phyloP scores from a whole-genome alignment of 2,329 filamentous ascomycete genomes.

The Colletotrichum sp. region DNA sequence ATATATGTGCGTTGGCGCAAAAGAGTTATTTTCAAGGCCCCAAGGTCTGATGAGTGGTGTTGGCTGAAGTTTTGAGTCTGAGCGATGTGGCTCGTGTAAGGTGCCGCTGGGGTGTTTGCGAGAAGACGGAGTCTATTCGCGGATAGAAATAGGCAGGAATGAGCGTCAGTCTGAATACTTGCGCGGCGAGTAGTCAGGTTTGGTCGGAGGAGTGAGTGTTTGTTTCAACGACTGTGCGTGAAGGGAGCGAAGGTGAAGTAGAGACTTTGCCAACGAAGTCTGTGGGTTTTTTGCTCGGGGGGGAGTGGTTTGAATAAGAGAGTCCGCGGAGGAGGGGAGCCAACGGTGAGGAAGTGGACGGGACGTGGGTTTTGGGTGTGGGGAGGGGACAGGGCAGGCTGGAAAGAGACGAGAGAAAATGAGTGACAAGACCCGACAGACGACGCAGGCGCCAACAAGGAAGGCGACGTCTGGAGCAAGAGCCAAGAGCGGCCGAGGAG shows the following conservation, averaged over 20 bases:
- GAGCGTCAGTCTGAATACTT: constrained; percentile 28
- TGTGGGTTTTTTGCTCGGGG: constrained; percentile 26
- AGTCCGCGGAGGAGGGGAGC: background rate
- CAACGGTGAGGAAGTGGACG: background rate
- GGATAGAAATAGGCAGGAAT: constrained; percentile 24
- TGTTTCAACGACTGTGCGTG: constrained; percentile 19
- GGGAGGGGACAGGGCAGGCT: background rate
- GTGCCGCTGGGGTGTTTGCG: constrained; percentile 18
- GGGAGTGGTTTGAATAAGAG: constrained; percentile 20
- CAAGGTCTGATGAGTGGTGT: background rate
- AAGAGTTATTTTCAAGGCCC: background rate
- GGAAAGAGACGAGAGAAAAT: background rate
- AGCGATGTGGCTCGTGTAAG: constrained; percentile 3
- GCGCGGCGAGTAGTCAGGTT: constrained; percentile 32
- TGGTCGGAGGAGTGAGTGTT: constrained; percentile 28
- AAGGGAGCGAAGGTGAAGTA: background rate
- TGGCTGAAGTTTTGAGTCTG: background rate
- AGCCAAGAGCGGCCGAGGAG: background rate
- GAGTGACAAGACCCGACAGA: background rate
- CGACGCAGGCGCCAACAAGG: constrained; percentile 11
- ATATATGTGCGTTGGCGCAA: constrained; percentile 8
- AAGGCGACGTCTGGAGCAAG: background rate
- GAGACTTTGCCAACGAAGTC: constrained; percentile 66
- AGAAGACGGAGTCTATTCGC: constrained; percentile 22
- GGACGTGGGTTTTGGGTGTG: constrained; percentile 13